Conservation (phyloP, 805 yeast species). For the Ascoidea asiatica region DNA sequence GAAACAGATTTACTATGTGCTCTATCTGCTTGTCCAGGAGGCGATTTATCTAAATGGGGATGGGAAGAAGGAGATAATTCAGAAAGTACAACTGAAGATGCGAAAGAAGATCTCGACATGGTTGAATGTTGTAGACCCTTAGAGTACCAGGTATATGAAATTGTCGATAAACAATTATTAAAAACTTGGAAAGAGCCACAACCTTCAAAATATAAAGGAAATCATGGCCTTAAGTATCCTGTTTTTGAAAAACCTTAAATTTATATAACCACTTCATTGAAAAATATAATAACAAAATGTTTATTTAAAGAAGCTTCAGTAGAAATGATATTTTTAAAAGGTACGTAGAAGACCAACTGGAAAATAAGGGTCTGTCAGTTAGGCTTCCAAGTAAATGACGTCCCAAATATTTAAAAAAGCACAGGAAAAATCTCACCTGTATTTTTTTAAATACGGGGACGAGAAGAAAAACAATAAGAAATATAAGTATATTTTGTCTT, state of each 20-base stretch:
- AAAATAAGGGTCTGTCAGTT: too few species aligned
- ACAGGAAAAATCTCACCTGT: too few species aligned
- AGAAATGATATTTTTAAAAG: too few species aligned
- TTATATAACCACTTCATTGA: too few species aligned
- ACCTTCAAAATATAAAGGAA: constrained; percentile 37
- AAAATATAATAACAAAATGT: too few species aligned
- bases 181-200: constrained; percentile 38
- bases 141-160: constrained; percentile 44
- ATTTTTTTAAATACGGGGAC: too few species aligned
- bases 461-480: too few species aligned
- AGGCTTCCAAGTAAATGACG: too few species aligned
- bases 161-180: constrained; percentile 33
- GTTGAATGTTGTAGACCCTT: constrained; percentile 49
- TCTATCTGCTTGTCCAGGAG: constrained; percentile 58
- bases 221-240: constrained; percentile 32
- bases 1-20: constrained; percentile 54
- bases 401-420: too few species aligned
- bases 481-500: too few species aligned
- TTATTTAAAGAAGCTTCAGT: too few species aligned
- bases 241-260: constrained; percentile 12
- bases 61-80: constrained; percentile 56
- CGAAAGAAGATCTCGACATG: constrained; percentile 32
- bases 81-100: constrained; percentile 17
- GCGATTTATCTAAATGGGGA: constrained; percentile 54
- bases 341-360: too few species aligned